Evolutionary conservation across 257 asterid genomes (phyloP).

Genomic region (Solanum tacnaense): DNA sequence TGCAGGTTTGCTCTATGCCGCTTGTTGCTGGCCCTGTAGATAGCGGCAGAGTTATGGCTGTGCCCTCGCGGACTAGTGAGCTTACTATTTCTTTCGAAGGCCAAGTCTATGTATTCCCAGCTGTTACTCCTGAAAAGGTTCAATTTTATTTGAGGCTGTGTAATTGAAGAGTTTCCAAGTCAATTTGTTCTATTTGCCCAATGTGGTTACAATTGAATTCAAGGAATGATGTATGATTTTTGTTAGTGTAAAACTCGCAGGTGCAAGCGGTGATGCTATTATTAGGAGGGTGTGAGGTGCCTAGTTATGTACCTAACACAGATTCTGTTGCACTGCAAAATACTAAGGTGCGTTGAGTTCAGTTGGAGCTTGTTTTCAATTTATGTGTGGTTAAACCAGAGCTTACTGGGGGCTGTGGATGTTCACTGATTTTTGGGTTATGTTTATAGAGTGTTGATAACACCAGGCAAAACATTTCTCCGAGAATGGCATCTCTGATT

Average conservation of each 20-base stretch:
- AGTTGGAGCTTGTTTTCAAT: neutral
- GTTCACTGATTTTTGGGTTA: conserved; percentile 2
- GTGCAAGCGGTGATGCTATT: conserved; percentile 37
- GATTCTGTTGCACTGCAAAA: conserved; percentile 14
- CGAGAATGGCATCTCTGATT: conserved; percentile 32
- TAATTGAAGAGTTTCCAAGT: neutral
- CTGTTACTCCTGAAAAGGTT: conserved; percentile 56
- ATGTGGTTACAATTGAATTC: neutral
- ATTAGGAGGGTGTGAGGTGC: conserved; percentile 22
- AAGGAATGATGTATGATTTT: neutral
- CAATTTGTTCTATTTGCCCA: neutral
- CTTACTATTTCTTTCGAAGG: conserved; percentile 55
- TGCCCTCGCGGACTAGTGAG: conserved; percentile 28
- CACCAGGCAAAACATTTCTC: conserved; percentile 13
- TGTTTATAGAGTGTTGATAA: conserved; percentile 23
- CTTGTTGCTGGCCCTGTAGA: conserved; percentile 4
- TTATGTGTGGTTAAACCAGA: neutral
- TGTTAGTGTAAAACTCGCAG: conserved; percentile 4
- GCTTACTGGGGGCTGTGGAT: neutral
- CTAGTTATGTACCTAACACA: conserved; percentile 13
- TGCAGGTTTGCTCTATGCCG: conserved; percentile 8
- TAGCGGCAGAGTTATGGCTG: conserved; percentile 5
- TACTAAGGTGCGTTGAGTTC: conserved; percentile 20
- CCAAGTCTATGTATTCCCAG: conserved; percentile 50
- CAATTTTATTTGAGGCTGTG: neutral